Evolutionary conservation across 2,329 filamentous ascomycete species (phyloP), one percentile per base, ranked within the genome.

Genomic region (Teratosphaeria nubilosa): DNA sequence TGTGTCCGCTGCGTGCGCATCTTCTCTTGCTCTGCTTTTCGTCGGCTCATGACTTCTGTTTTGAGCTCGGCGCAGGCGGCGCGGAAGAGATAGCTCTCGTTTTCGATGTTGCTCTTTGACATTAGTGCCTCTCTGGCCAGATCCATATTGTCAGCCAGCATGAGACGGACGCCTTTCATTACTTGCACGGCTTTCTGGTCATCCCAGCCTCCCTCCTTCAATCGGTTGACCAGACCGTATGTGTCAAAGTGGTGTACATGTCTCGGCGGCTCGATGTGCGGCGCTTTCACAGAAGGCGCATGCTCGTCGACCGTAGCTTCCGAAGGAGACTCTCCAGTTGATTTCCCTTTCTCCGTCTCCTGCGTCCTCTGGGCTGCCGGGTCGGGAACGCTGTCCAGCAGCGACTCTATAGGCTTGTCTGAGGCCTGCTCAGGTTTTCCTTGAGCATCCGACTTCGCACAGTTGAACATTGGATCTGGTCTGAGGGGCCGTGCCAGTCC

Each of bases 181-280:
- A 90, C 79, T 5, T 86, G 90, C 55, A 91, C 84, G 27, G 90
- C 85, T 73, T 96, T 92, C 0, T 80, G 80, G 51, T 82, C 78
- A 1, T 82, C 84, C 74, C 91, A 96, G 0, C 87, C 87, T 13
- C 85, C 85, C 0, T 75, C 76, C 20, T 85, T 81, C 16, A 99
- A 83, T 66, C 90, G 84, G 68, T 87, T 87, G 16, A 97, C 94
- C 5, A 97, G 82, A 14, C 85, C 86, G 74, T 94, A 99, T 25
- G 87, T 96, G 75, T 99, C 92, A 74, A 99, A 99, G 75, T 97
- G 91, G 75, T 99, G 94, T 34, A 96, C 85, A 70, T 96, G 95
- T 1, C 86, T 88, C 7, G 88, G 83, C 0, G 89, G 82, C 53
- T 84, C 80, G 69, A 88, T 82, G 70, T 91, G 85, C 13, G 69